These are phyloP conservation scores for Cutaneotrichosporon cyanovorans DNA, from an alignment of 1,284 basidiomycete species.

Conservation along the genomic window DNA sequence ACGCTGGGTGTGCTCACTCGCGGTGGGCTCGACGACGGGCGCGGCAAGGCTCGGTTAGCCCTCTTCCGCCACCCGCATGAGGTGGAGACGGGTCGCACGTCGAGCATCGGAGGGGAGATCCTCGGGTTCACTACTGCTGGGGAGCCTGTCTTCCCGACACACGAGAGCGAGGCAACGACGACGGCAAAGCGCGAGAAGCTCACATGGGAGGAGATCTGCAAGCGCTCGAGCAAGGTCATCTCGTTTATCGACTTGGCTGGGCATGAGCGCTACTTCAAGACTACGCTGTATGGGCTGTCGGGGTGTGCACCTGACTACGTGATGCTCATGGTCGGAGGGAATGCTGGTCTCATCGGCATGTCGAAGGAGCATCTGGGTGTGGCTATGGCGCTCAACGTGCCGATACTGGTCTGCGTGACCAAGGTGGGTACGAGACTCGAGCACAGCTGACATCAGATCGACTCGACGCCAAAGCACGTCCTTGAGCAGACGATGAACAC, in stretches of 20 bases:
- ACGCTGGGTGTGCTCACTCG: conserved; percentile 61
- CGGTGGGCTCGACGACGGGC: conserved; percentile 87
- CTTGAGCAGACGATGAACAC: conserved; percentile 85
- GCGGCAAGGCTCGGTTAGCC: conserved; percentile 84
- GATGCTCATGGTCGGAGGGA: conserved; percentile 90
- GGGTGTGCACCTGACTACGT: conserved; percentile 93
- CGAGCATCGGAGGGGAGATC: conserved; percentile 95
- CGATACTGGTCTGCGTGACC: conserved; percentile 88
- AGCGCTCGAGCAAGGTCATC: conserved; percentile 82
- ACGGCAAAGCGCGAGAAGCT: conserved; percentile 73
- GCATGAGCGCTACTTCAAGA: conserved; percentile 72
- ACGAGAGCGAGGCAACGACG: conserved; percentile 57
- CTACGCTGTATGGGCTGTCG: conserved; percentile 89
- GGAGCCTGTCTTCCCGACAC: conserved; percentile 63
- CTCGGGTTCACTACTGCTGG: conserved; percentile 72
- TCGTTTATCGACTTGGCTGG: conserved; percentile 92
- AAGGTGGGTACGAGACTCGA: conserved; percentile 55
- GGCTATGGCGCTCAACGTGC: conserved; percentile 84
- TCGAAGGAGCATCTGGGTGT: conserved; percentile 95
- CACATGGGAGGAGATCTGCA: conserved; percentile 93
- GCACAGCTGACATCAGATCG: conserved; percentile 55
- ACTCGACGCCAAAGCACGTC: conserved; percentile 93
- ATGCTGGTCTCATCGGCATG: conserved; percentile 93
- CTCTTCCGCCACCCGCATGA: conserved; percentile 97
- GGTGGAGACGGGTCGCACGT: conserved; percentile 88